These are phyloP conservation scores for Alisma plantagoaquatica DNA, from an alignment of 106 monocot genomes.

Conservation along the genomic window DNA sequence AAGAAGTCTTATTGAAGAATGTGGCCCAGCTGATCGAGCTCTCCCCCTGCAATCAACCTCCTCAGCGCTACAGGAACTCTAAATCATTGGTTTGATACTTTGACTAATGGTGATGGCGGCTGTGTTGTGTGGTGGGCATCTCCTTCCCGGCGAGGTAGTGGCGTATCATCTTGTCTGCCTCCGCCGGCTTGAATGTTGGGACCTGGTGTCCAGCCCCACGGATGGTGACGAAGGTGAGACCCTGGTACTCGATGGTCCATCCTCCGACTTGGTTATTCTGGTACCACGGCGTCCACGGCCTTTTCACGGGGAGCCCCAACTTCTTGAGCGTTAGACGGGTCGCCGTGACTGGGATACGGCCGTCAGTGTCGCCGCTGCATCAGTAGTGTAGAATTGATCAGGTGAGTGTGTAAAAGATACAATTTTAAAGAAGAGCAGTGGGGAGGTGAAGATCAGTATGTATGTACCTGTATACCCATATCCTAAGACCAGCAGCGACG, in stretches of 20 bases:
- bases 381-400: no score
- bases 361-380: conserved; percentile 27
- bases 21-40: no score
- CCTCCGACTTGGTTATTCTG: conserved; percentile 23
- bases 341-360: conserved; percentile 24
- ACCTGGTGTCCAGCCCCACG: conserved; percentile 22
- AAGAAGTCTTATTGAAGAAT: no score
- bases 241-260: no score
- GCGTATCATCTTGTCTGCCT: conserved; percentile 4
- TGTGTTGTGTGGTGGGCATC: background rate
- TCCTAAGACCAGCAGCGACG: conserved; percentile 53
- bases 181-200: conserved; percentile 12
- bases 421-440: background rate
- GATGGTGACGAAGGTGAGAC: conserved; percentile 14
- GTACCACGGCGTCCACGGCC: conserved; percentile 27
- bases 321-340: conserved; percentile 21
- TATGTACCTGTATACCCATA: conserved; percentile 87
- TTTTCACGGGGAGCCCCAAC: conserved; percentile 14
- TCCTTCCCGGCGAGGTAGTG: conserved; percentile 5
- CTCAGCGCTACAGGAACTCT: no score
- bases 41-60: no score
- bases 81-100: no score
- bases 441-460: background rate
- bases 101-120: no score
- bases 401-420: no score